Conservation (phyloP, 83 land plant genomes). For the Picea mariana region DNA sequence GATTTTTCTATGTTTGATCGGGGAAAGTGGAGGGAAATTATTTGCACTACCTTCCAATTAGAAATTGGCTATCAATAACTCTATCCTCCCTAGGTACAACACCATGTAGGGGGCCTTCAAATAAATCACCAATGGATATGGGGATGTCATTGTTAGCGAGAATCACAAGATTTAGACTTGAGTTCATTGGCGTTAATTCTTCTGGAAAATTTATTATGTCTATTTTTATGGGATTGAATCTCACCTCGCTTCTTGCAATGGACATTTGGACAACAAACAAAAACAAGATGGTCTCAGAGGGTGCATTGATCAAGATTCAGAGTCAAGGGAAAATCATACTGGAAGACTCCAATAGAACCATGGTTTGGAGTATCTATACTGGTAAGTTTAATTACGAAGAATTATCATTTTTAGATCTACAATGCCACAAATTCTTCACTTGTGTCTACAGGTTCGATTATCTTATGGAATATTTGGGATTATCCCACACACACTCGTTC, state of each 20-base stretch:
- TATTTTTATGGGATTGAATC: slow-evolving; percentile 8
- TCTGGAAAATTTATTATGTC: slow-evolving; percentile 12
- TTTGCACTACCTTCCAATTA: slow-evolving; percentile 8
- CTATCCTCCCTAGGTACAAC: neutral
- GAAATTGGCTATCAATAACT: neutral
- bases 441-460: too few species aligned
- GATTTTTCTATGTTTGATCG: neutral
- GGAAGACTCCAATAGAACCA: neutral
- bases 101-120: slow-evolving; percentile 9
- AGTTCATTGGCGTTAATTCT: neutral
- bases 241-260: neutral
- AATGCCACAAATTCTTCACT: too few species aligned
- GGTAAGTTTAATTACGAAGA: neutral
- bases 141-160: slow-evolving; percentile 12
- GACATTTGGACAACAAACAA: slow-evolving; percentile 20
- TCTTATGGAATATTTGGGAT: too few species aligned
- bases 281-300: neutral
- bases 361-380: slow-evolving; percentile 1
- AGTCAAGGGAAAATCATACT: slow-evolving; percentile 9
- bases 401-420: too few species aligned
- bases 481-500: too few species aligned
- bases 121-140: neutral
- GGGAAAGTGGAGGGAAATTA: neutral
- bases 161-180: neutral
- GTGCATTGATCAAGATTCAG: neutral